A percentile compares a stretch with the other conserved stretches of the same genome.
These are phyloP conservation scores for Beauveria pseudobassiana DNA, from an alignment of 2,329 filamentous ascomycete species.

Conservation along the genomic window DNA sequence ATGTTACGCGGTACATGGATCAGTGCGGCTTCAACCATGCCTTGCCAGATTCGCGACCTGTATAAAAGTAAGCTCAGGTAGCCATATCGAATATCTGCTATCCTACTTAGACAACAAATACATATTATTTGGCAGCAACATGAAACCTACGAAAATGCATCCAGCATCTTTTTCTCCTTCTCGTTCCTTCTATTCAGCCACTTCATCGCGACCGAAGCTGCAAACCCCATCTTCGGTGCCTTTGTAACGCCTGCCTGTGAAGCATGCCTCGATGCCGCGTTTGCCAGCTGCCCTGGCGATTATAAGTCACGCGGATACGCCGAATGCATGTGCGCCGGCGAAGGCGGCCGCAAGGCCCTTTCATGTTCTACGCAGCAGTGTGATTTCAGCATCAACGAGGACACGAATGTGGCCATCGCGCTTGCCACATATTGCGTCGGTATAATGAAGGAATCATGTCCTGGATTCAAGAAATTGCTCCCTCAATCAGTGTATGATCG, in stretches of 20 bases:
- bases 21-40: neutral
- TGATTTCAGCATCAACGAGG: neutral
- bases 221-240: neutral
- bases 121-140: neutral
- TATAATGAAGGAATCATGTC: neutral
- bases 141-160: neutral
- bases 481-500: neutral
- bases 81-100: neutral
- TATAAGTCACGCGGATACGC: neutral
- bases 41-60: neutral
- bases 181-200: neutral
- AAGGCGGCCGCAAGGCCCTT: neutral
- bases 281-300: neutral
- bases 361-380: neutral
- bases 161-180: neutral
- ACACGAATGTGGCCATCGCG: neutral
- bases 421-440: neutral
- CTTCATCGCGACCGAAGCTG: neutral
- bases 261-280: neutral
- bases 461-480: neutral
- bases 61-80: neutral
- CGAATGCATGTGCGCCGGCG: neutral
- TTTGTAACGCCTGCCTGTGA: neutral
- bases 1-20: neutral
- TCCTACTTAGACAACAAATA: accelerated